Conservation (phyloP, 192 early-diverging fungal species). For the Phycomyces nitens region DNA sequence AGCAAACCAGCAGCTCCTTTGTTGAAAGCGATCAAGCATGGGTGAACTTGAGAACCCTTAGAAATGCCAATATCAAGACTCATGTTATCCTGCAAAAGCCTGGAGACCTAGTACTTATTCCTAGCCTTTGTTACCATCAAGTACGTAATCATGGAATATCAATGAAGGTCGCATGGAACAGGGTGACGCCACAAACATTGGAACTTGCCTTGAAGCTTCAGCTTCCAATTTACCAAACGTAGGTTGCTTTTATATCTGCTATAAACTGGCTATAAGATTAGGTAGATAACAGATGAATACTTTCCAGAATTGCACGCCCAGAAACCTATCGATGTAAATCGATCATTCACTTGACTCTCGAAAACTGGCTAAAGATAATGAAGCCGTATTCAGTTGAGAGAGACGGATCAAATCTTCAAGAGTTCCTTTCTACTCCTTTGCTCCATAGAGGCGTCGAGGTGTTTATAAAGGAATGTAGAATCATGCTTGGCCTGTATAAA, state of each 20-base stretch:
- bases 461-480: background rate
- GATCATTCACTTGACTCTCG: constrained; percentile 11
- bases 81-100: constrained; percentile 23
- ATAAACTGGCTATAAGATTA: background rate
- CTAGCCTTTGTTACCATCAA: constrained; percentile 31
- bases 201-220: background rate
- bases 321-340: constrained; percentile 26
- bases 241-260: background rate
- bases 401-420: background rate
- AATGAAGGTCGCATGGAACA: constrained; percentile 32
- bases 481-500: constrained; percentile 12
- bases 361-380: background rate
- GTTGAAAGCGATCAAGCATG: constrained; percentile 28
- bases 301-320: constrained; percentile 23
- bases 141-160: constrained; percentile 26
- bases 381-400: background rate
- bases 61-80: constrained; percentile 5
- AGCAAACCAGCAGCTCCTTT: constrained; percentile 8
- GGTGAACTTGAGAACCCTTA: background rate
- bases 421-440: background rate
- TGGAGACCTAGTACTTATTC: constrained; percentile 36
- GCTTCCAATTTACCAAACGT: constrained; percentile 22
- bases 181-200: constrained; percentile 10
- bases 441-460: too few relatives aligned
- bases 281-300: background rate